These are phyloP conservation scores for Manihot esculenta DNA, from an alignment of 441 rosid genomes.

Conservation along the genomic window DNA sequence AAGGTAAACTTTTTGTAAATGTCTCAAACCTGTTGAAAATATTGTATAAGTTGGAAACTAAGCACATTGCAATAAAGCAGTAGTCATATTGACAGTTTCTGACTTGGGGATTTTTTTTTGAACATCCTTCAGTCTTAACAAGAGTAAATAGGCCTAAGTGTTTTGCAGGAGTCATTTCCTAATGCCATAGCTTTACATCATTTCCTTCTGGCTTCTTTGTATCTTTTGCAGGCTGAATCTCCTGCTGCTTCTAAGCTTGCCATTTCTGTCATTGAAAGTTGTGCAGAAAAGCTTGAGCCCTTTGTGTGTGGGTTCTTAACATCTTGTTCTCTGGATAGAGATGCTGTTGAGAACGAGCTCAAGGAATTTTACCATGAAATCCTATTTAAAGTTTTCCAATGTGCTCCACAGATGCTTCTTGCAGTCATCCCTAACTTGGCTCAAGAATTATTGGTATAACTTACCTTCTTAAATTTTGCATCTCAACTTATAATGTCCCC, in stretches of 20 bases:
- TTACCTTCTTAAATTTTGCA: constrained; percentile 16
- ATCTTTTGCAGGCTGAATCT: constrained; percentile 45
- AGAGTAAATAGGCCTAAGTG: not conserved
- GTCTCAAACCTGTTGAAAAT: not conserved
- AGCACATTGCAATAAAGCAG: not conserved
- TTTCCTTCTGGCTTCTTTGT: constrained; percentile 8
- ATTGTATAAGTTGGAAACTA: not conserved
- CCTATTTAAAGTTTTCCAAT: constrained; percentile 60
- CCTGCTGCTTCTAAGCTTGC: constrained; percentile 72
- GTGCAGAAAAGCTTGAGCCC: constrained; percentile 70
- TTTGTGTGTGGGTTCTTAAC: constrained; percentile 68
- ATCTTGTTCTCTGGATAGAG: constrained; percentile 75
- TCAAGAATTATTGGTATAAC: constrained; percentile 75
- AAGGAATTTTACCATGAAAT: constrained; percentile 85
- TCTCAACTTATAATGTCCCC: not conserved
- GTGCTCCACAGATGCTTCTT: constrained; percentile 81
- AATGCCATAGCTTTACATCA: not conserved
- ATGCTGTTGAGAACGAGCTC: constrained; percentile 60
- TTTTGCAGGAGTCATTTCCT: not conserved
- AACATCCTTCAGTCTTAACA: not conserved
- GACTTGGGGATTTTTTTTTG: not conserved
- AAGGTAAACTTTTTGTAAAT: not conserved
- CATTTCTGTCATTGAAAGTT: constrained; percentile 65
- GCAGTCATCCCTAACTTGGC: constrained; percentile 71
- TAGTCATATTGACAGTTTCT: not conserved